A percentile compares a stretch with the other conserved stretches of the same genome.
Evolutionary conservation across 83 land plant species (phyloP).

Genomic region (Diphasiastrum complanatum): DNA sequence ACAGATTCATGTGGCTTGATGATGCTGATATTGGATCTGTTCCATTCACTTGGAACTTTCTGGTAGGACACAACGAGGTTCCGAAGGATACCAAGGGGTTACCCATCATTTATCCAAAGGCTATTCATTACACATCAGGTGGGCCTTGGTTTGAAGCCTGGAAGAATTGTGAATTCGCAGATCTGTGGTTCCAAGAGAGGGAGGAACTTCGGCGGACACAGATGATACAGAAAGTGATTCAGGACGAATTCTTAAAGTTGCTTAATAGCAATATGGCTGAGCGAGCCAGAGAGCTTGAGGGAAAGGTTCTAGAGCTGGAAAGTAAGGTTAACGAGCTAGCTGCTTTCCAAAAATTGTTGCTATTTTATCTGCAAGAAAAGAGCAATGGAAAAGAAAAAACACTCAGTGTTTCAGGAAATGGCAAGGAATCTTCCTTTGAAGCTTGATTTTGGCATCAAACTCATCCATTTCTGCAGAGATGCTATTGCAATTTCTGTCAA

Average conservation of each 20-base stretch:
- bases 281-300: slow-evolving; percentile 14
- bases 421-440: too few species aligned
- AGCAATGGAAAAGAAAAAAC: too few species aligned
- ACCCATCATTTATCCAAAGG: slow-evolving; percentile 39
- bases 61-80: slow-evolving; percentile 60
- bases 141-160: slow-evolving; percentile 91
- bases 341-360: slow-evolving; percentile 11
- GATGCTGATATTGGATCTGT: slow-evolving; percentile 61
- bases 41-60: slow-evolving; percentile 72
- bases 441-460: too few species aligned
- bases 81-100: slow-evolving; percentile 22
- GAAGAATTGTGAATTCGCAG: slow-evolving; percentile 72
- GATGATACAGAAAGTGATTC: slow-evolving; percentile 25
- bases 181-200: slow-evolving; percentile 53
- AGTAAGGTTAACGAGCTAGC: slow-evolving; percentile 11
- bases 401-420: too few species aligned
- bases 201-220: slow-evolving; percentile 39
- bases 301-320: slow-evolving; percentile 16
- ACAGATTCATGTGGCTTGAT: slow-evolving; percentile 74
- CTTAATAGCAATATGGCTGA: slow-evolving; percentile 12
- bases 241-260: slow-evolving; percentile 12
- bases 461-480: too few species aligned
- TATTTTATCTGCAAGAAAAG: slow-evolving; percentile 13
- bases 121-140: slow-evolving; percentile 71
- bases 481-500: too few species aligned